Conservation (phyloP, 2,329 filamentous ascomycete genomes). For the Fusarium sacchari region DNA sequence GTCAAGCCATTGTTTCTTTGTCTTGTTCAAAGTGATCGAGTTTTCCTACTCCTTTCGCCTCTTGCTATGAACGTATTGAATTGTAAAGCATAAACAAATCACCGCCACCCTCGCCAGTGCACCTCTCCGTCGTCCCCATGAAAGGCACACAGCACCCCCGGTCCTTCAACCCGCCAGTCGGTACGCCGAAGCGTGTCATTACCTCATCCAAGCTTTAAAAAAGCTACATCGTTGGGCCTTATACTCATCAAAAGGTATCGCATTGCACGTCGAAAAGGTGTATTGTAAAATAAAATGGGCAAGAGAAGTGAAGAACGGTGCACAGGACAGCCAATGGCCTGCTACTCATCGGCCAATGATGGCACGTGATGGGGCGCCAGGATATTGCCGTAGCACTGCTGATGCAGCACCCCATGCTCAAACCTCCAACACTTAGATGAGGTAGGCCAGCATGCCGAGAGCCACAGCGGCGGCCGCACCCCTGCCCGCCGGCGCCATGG, state of each 20-base stretch:
- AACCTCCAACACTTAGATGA: slow-evolving; percentile 53
- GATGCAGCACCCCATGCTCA: slow-evolving; percentile 23
- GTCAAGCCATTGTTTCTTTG: slow-evolving; percentile 30
- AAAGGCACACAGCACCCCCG: slow-evolving; percentile 13
- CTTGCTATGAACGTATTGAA: slow-evolving; percentile 47
- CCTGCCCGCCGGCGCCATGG: slow-evolving; percentile 56
- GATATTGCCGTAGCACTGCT: slow-evolving; percentile 34
- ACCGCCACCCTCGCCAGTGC: slow-evolving; percentile 32
- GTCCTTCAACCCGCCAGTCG: slow-evolving; percentile 31
- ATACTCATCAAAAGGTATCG: slow-evolving; percentile 44
- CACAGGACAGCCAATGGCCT: slow-evolving; percentile 9
- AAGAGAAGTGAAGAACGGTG: slow-evolving; percentile 46
- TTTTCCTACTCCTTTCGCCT: slow-evolving; percentile 51
- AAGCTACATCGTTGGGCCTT: slow-evolving; percentile 39
- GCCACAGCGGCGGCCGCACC: slow-evolving; percentile 60
- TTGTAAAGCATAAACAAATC: slow-evolving; percentile 42
- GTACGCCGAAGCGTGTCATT: slow-evolving; percentile 37
- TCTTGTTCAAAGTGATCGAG: slow-evolving; percentile 41
- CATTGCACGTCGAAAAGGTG: slow-evolving; percentile 44
- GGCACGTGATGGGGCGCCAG: slow-evolving; percentile 30
- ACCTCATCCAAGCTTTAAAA: slow-evolving; percentile 28
- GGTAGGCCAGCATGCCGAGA: slow-evolving; percentile 62
- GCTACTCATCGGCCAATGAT: slow-evolving; percentile 13
- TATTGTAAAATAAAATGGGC: slow-evolving; percentile 48
- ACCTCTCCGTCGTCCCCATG: slow-evolving; percentile 12